A percentile compares a stretch with the other conserved stretches of the same genome.
These are phyloP conservation scores for Melanopsichium pennsylvanicum DNA, from an alignment of 1,284 basidiomycete genomes.

Conservation along the genomic window DNA sequence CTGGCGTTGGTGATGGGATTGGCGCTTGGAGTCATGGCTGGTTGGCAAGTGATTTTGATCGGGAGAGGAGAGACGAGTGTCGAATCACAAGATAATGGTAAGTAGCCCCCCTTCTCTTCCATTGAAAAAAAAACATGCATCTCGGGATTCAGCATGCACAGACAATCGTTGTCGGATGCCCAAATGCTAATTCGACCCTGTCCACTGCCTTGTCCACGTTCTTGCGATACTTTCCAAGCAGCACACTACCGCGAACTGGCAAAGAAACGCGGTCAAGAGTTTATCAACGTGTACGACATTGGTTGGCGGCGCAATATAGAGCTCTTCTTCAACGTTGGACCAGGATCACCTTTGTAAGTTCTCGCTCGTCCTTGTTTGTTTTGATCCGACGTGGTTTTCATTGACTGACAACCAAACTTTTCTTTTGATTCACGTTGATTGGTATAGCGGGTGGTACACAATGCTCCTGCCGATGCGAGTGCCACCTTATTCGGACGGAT, in stretches of 20 bases:
- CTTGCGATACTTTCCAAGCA: neutral
- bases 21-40: slow-evolving; percentile 80
- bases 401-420: neutral
- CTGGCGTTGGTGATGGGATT: slow-evolving; percentile 76
- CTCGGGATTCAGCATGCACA: too few relatives aligned
- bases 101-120: slow-evolving; percentile 6
- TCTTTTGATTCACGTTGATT: neutral
- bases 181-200: too few relatives aligned
- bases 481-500: slow-evolving; percentile 84
- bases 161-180: too few relatives aligned
- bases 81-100: slow-evolving; percentile 83
- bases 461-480: slow-evolving; percentile 82
- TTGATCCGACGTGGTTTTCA: too few relatives aligned
- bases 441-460: slow-evolving; percentile 74
- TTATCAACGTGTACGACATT: slow-evolving; percentile 90
- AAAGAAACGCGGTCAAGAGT: slow-evolving; percentile 72
- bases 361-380: too few relatives aligned
- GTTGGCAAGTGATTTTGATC: slow-evolving; percentile 82
- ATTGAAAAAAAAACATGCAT: too few relatives aligned
- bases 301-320: slow-evolving; percentile 78
- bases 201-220: too few relatives aligned
- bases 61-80: slow-evolving; percentile 86
- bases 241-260: slow-evolving; percentile 78
- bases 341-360: slow-evolving; percentile 57
- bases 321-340: slow-evolving; percentile 87